A percentile compares a stretch with the other conserved stretches of the same genome.
These are phyloP conservation scores for Saccharomycopsis babjevae DNA, from an alignment of 805 yeast species.

Conservation along the genomic window DNA sequence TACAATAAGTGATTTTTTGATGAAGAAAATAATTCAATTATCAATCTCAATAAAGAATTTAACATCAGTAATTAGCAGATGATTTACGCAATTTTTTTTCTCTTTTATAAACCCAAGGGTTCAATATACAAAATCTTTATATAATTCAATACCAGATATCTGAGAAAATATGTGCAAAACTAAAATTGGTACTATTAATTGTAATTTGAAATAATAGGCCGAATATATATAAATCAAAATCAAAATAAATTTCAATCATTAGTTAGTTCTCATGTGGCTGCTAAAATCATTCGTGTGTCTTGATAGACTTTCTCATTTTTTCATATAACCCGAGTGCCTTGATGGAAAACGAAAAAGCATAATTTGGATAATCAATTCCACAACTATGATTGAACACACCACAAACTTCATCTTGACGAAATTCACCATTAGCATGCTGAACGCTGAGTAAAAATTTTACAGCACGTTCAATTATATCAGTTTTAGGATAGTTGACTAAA, in stretches of 20 bases:
- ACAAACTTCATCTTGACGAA: slow-evolving; percentile 76
- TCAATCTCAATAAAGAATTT: too few species aligned
- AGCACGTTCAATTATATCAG: slow-evolving; percentile 51
- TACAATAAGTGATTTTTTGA: too few species aligned
- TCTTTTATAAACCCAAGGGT: too few species aligned
- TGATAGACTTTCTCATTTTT: background rate
- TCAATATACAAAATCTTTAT: too few species aligned
- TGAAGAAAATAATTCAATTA: too few species aligned
- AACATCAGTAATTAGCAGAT: too few species aligned
- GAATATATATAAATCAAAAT: background rate
- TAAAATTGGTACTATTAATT: too few species aligned
- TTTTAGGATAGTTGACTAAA: slow-evolving; percentile 71
- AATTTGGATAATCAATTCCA: slow-evolving; percentile 94
- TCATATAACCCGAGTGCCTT: slow-evolving; percentile 79
- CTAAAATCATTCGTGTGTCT: background rate
- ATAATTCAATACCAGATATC: too few species aligned
- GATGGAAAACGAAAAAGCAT: slow-evolving; percentile 79
- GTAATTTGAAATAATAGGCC: too few species aligned
- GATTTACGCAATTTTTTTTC: too few species aligned
- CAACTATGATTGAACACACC: slow-evolving; percentile 94
- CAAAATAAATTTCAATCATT: background rate
- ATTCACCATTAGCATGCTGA: slow-evolving; percentile 72
- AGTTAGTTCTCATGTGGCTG: background rate
- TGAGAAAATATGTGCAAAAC: too few species aligned
- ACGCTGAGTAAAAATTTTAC: slow-evolving; percentile 49